These are phyloP conservation scores for Lactarius evosmus DNA, from an alignment of 768 basidiomycete genomes.

Conservation along the genomic window DNA sequence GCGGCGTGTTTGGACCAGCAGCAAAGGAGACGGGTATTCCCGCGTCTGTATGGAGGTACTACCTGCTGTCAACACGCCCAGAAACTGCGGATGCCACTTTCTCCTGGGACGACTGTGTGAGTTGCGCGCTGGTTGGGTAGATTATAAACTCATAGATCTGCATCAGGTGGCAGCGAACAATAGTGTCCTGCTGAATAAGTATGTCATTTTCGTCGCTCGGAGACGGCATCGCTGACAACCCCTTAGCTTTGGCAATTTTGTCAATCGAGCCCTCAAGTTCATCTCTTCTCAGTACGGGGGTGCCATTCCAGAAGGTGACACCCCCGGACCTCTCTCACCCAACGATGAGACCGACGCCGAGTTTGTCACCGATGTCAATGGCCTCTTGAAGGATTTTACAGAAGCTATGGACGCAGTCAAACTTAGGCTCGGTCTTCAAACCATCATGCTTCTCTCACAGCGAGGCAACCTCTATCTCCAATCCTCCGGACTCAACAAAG, in stretches of 20 bases:
- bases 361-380: conserved; percentile 80
- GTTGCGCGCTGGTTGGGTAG: conserved; percentile 30
- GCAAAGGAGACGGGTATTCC: conserved; percentile 93
- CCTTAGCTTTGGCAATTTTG: conserved; percentile 90
- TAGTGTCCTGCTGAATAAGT: conserved; percentile 92
- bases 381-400: conserved; percentile 72
- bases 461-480: conserved; percentile 95
- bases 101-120: conserved; percentile 91
- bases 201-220: background rate
- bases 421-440: conserved; percentile 81
- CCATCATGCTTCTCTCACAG: conserved; percentile 84
- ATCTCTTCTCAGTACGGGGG: conserved; percentile 79
- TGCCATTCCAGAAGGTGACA: conserved; percentile 77
- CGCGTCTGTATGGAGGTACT: conserved; percentile 95
- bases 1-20: conserved; percentile 94
- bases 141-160: background rate
- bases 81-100: conserved; percentile 95
- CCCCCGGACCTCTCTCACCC: conserved; percentile 63
- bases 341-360: conserved; percentile 64
- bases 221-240: background rate
- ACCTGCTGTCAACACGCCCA: conserved; percentile 86
- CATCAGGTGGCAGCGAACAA: conserved; percentile 85
- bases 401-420: conserved; percentile 91
- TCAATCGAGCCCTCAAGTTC: conserved; percentile 93
- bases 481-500: conserved; percentile 85